phyloP scores from a whole-genome alignment of 139 green algal species.

The Chlamydomonas asymmetrica region DNA sequence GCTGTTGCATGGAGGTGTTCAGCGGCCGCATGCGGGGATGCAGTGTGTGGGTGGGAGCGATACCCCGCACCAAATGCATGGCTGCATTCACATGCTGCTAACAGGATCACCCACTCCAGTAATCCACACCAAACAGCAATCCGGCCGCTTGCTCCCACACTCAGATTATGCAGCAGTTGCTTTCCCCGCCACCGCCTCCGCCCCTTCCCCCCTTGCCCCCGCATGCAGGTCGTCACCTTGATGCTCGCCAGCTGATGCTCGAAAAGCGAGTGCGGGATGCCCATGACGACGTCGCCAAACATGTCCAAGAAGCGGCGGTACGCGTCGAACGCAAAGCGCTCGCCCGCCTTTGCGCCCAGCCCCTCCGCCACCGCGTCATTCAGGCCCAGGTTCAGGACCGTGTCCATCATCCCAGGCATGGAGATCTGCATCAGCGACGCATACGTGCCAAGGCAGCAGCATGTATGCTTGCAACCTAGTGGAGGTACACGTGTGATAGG shows the following conservation, averaged over 20 bases:
- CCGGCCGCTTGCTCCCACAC: not conserved
- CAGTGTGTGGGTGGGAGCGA: too few relatives aligned
- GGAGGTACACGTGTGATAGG: too few relatives aligned
- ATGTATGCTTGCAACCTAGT: not conserved
- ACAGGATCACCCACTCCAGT: too few relatives aligned
- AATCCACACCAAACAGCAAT: too few relatives aligned
- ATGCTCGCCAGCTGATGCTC: slow-evolving; percentile 75
- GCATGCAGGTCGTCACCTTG: slow-evolving; percentile 55
- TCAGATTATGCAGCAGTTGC: not conserved
- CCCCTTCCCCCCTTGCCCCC: not conserved
- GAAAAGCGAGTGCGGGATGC: slow-evolving; percentile 77
- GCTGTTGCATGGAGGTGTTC: too few relatives aligned
- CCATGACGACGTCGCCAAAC: slow-evolving; percentile 85
- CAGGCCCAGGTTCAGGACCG: slow-evolving; percentile 89
- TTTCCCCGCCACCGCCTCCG: not conserved
- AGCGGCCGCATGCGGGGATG: too few relatives aligned
- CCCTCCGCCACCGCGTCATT: slow-evolving; percentile 77
- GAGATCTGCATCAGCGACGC: slow-evolving; percentile 38
- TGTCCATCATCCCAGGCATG: slow-evolving; percentile 93
- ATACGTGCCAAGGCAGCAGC: not conserved
- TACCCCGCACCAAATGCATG: too few relatives aligned
- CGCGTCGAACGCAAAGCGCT: slow-evolving; percentile 76
- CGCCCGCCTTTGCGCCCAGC: slow-evolving; percentile 54
- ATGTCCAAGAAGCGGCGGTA: slow-evolving; percentile 89
- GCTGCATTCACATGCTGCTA: too few relatives aligned